Evolutionary conservation across 176 grass and related monocot species (phyloP), one percentile per base, ranked within the genome.

Genomic region (bread wheat (Triticum aestivum)): DNA sequence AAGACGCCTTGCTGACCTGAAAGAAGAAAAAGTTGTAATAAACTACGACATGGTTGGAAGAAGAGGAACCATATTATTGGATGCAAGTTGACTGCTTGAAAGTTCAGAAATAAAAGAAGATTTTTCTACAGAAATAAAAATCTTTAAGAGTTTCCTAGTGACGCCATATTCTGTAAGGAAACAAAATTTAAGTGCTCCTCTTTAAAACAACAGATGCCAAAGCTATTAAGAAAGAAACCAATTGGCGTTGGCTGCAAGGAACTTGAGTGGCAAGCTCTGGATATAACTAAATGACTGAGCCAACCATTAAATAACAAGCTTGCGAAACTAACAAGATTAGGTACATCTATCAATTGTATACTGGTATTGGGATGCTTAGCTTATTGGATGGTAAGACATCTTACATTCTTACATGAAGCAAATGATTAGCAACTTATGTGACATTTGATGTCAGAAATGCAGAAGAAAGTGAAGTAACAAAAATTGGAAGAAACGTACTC

Each of bases 1-100:
- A 86, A 92, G 67, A 77, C 79, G 35, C 65, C 70, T 59, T 91
- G 51, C 49, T 80, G 71, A 61, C 84, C 91, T 96, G 65, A 49
- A 85, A 51, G 38, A 32, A 71, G 58, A 65, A 77, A 83, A 79
- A 39, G 14, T 27, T 87, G 4, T 9, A 44, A 83, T 61, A 69
- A 34, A 77, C 54, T 47, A 81, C 39, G 1, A 51, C 11, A 74
- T 4, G 33, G 11, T 26, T 85, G 9, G 23, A 75, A 75, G 18
- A 54, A 77, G 23, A 75, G 29, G 12, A 84, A 65, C 10, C 10
- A 12, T 76, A 65, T 84, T 84, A 8, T 47, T 20, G 30, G 35
- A 33, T 61, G 56, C 34, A 73, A 79, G 33, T 83, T 83, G 65
- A 83, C 18, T 83, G 17, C 24, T 38, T 65, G 58, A 44, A 18